phyloP scores from a whole-genome alignment of 2,329 filamentous ascomycete genomes.

The Apiospora sp. region DNA sequence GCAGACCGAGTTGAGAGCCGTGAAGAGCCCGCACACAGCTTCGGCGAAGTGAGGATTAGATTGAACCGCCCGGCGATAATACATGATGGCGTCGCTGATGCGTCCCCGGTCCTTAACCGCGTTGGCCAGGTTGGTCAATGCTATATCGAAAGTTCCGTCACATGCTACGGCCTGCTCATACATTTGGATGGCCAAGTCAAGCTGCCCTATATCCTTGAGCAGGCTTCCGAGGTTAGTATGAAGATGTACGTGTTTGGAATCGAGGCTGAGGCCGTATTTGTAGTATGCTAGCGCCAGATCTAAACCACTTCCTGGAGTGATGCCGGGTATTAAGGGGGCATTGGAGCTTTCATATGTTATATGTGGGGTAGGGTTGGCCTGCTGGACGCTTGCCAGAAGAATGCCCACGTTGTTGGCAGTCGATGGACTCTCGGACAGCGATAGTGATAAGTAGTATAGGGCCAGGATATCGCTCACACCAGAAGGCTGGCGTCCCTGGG shows the following conservation, averaged over 20 bases:
- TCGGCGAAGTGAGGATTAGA: constrained; percentile 97
- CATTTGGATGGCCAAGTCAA: constrained; percentile 93
- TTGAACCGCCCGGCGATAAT: constrained; percentile 88
- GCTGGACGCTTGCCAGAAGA: constrained; percentile 91
- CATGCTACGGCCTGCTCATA: constrained; percentile 94
- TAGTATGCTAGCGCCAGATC: constrained; percentile 92
- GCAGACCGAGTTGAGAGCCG: constrained; percentile 95
- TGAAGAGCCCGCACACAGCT: constrained; percentile 93
- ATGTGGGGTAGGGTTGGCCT: constrained; percentile 53
- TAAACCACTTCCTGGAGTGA: constrained; percentile 85
- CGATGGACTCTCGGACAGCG: constrained; percentile 93
- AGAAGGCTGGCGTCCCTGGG: constrained; percentile 67
- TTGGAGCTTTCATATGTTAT: constrained; percentile 40
- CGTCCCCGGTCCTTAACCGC: constrained; percentile 96
- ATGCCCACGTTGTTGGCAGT: constrained; percentile 99
- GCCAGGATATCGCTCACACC: constrained; percentile 92
- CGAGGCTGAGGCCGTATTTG: constrained; percentile 88
- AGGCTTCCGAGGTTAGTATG: constrained; percentile 97
- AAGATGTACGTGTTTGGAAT: constrained; percentile 89
- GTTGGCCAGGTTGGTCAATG: constrained; percentile 94
- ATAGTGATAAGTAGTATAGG: constrained; percentile 93
- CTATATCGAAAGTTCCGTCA: constrained; percentile 95
- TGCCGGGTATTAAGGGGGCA: constrained; percentile 72
- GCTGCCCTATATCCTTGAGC: constrained; percentile 93
- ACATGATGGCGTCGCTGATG: constrained; percentile 89